Evolutionary conservation across 306 rosid species (phyloP).

Genomic region (Vigna hirtella): DNA sequence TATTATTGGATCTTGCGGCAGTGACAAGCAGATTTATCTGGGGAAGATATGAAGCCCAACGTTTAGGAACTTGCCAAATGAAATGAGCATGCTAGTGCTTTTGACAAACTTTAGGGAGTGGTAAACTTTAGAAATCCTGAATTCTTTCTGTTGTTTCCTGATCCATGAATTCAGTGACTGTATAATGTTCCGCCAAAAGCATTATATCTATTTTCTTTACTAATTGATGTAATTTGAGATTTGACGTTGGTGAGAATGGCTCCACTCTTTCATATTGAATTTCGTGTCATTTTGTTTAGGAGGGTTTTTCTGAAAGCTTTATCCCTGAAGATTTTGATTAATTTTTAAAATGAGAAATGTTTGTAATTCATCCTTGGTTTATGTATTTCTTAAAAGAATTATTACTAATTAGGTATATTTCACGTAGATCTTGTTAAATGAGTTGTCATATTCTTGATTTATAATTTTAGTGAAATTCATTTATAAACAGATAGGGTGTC

Average conservation of each 20-base stretch:
- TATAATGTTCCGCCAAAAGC: constrained; percentile 33
- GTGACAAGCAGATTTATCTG: constrained; percentile 88
- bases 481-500: too few species aligned
- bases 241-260: constrained; percentile 32
- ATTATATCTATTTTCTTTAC: constrained; percentile 30
- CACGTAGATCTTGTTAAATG: neutral
- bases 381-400: neutral
- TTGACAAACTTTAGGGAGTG: constrained; percentile 21
- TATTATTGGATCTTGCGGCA: constrained; percentile 83
- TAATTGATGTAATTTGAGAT: constrained; percentile 30
- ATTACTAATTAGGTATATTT: neutral
- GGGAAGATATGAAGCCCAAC: constrained; percentile 73
- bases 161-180: constrained; percentile 39
- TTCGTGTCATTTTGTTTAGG: neutral
- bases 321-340: neutral
- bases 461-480: neutral
- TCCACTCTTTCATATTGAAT: constrained; percentile 8
- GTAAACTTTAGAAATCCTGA: constrained; percentile 29
- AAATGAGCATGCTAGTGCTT: constrained; percentile 35
- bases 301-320: neutral
- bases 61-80: constrained; percentile 31
- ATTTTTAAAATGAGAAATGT: neutral
- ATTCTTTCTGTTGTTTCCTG: constrained; percentile 24
- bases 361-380: neutral
- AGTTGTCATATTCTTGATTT: neutral